These are phyloP conservation scores for Solanum acaule DNA, from an alignment of 257 asterid species.

Conservation along the genomic window DNA sequence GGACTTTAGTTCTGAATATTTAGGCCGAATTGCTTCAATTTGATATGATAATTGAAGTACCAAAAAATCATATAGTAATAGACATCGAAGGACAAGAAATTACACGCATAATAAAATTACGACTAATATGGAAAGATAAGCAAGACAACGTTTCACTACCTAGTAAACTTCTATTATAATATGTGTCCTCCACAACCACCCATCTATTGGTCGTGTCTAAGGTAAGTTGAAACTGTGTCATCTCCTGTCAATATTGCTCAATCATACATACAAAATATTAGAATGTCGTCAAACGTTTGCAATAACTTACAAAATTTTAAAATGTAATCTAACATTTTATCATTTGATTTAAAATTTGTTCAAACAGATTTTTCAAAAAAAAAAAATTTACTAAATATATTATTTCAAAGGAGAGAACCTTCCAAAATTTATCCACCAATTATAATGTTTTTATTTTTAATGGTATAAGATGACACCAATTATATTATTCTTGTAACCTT, in stretches of 20 bases:
- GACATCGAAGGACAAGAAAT: background rate
- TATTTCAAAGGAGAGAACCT: background rate
- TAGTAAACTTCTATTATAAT: background rate
- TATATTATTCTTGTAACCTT: background rate
- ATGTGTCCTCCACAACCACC: background rate
- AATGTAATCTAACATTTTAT: background rate
- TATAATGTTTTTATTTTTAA: background rate
- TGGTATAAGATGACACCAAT: too few relatives aligned
- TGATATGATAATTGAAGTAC: background rate
- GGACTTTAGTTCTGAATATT: background rate
- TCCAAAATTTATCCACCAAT: background rate
- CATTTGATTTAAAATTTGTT: background rate
- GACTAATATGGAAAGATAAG: background rate
- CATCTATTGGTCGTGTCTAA: background rate
- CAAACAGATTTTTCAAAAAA: background rate
- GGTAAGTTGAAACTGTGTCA: fast-evolving
- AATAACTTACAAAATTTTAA: background rate
- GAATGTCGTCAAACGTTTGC: background rate
- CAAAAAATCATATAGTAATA: background rate
- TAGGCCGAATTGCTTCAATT: background rate
- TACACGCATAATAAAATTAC: background rate
- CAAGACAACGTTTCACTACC: background rate
- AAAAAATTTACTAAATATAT: background rate
- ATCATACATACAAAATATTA: background rate
- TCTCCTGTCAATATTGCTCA: background rate